Conservation (phyloP, 331 rosid species). For the Malus hybrid region DNA sequence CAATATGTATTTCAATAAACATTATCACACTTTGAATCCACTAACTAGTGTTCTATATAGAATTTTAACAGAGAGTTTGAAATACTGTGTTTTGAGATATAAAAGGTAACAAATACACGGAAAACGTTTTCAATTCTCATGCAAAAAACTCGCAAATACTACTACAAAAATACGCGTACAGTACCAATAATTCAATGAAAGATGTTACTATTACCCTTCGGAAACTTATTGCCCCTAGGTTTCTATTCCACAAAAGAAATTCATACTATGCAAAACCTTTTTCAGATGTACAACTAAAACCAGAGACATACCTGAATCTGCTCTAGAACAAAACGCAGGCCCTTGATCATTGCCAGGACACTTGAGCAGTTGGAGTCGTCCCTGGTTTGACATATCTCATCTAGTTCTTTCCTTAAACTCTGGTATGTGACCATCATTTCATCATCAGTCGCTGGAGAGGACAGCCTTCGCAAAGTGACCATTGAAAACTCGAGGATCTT, state of each 20-base stretch:
- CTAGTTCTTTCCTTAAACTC: slow-evolving; percentile 51
- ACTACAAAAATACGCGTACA: background rate
- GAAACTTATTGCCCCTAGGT: background rate
- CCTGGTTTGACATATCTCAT: slow-evolving; percentile 48
- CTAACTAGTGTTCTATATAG: background rate
- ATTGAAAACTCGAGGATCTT: slow-evolving; percentile 72
- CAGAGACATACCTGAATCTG: slow-evolving; percentile 72
- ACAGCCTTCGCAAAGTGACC: slow-evolving; percentile 72
- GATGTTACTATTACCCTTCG: background rate
- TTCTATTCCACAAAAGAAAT: too few species aligned
- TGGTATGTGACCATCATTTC: slow-evolving; percentile 48
- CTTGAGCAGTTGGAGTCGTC: slow-evolving; percentile 49
- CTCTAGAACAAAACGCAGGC: slow-evolving; percentile 79
- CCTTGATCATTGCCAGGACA: slow-evolving; percentile 68
- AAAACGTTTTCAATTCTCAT: background rate
- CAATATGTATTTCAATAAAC: background rate
- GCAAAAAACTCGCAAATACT: background rate
- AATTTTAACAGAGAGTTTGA: background rate
- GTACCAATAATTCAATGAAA: background rate
- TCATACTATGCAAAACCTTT: accelerated
- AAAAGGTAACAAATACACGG: background rate
- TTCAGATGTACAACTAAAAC: background rate
- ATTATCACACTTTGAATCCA: background rate
- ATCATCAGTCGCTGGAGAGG: slow-evolving; percentile 71
- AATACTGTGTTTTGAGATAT: background rate